Evolutionary conservation across 2,329 filamentous ascomycete genomes (phyloP), one percentile per base, ranked within the genome.

Genomic region (Lachnum nothofagi): DNA sequence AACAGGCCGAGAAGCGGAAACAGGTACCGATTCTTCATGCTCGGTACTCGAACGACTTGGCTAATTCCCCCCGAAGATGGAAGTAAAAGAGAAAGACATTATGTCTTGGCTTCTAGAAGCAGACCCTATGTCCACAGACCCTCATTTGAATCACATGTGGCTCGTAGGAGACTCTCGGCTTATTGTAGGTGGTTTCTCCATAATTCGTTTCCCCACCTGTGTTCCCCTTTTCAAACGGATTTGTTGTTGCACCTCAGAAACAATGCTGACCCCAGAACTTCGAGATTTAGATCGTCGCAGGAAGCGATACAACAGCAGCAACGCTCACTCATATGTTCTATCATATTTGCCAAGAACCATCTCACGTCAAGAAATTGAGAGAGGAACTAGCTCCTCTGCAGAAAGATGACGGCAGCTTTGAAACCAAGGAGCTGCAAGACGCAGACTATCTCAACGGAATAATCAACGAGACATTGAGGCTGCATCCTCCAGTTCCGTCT

Each of bases 271-370:
- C n/a, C n/a, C n/a, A n/a, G n/a, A n/a, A n/a, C n/a, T n/a, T n/a
- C n/a, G n/a, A n/a, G n/a, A n/a, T n/a, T n/a, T 12, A 27, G 25
- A 27, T 70, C 16, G 61, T 69, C 20, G 68, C 68, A 20, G 68
- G 68, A 4, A 69, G 66, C 29, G 72, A 74, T 51, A 74, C 71
- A 5, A 71, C 69, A 0, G 62, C 70, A 6, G 63, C 66, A 1
- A 65, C 68, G 0, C 54, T 74, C 17, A 65, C 68, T 1, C 62
- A 63, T 43, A 57, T 72, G 5, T 70, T 75, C 58, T 73, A 70
- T 52, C 49, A 57, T 27, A 44, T 64, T 2, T 52, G 48, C 8
- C 37, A 45, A 3, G 41, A 53, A 7, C 60, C 49, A 0, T 31
- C 39, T 5, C 38, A 50, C 3, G 19, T 56, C n/a, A 1, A 34